Evolutionary conservation across 345 rosid species (phyloP).

Genomic region (Salix brachista): DNA sequence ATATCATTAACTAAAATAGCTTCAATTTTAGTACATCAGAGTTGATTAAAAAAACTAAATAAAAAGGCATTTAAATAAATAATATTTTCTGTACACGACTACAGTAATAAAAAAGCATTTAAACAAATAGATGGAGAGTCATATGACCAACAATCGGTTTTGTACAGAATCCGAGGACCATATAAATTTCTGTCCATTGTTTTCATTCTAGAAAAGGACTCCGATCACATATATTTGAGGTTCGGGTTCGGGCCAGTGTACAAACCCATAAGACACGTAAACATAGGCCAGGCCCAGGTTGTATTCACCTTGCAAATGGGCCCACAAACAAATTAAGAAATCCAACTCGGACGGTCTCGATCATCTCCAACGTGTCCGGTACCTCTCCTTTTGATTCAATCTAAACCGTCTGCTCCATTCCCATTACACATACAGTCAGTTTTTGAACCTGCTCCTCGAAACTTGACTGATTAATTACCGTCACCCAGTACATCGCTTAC

Average conservation of each 20-base stretch:
- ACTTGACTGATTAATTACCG: not conserved
- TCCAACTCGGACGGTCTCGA: no score
- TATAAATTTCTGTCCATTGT: no score
- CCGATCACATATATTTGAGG: not conserved
- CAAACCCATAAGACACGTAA: not conserved
- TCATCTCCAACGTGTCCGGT: not conserved
- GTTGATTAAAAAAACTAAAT: no score
- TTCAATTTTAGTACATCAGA: no score
- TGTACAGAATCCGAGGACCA: no score
- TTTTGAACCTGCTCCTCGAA: not conserved
- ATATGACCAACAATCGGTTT: no score
- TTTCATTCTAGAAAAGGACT: no score
- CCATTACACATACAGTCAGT: not conserved
- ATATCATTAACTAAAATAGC: no score
- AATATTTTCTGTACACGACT: no score
- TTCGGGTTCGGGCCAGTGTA: not conserved
- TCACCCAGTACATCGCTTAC: not conserved
- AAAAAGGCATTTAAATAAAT: no score
- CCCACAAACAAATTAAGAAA: not conserved
- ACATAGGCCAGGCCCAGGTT: not conserved
- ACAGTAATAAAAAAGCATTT: no score
- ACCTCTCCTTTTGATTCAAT: not conserved
- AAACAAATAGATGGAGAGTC: no score
- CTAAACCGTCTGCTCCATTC: not conserved
- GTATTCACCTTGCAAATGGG: not conserved